A percentile compares a stretch with the other conserved stretches of the same genome.
phyloP scores from a whole-genome alignment of 805 yeast species.

The Candida multigemmis region DNA sequence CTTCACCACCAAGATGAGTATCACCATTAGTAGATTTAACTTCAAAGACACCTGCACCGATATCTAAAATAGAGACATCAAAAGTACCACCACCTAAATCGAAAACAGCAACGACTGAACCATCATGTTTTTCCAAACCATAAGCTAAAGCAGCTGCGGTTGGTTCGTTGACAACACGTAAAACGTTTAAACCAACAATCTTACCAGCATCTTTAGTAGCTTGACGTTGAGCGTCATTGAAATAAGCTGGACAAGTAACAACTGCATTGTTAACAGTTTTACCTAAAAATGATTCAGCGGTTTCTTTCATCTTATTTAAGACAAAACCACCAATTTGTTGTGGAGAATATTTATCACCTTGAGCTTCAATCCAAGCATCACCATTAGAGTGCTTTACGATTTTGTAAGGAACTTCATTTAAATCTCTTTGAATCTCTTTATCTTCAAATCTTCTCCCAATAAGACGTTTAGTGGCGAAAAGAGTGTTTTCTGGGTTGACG shows the following conservation, averaged over 20 bases:
- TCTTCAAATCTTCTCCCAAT: constrained; percentile 92
- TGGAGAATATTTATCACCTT: constrained; percentile 84
- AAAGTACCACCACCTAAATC: constrained; percentile 99
- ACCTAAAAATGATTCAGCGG: constrained; percentile 89
- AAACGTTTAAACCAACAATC: constrained; percentile 86
- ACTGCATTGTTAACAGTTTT: constrained; percentile 84
- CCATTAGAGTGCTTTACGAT: constrained; percentile 87
- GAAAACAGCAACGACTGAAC: constrained; percentile 87
- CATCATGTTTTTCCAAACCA: constrained; percentile 77
- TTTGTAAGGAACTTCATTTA: constrained; percentile 81
- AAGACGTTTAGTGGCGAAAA: constrained; percentile 90
- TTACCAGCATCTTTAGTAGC: constrained; percentile 97
- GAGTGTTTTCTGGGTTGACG: constrained; percentile 87
- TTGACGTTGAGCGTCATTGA: constrained; percentile 87
- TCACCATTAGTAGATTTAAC: constrained; percentile 97
- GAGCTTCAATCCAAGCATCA: constrained; percentile 93
- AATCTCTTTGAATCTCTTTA: constrained; percentile 83
- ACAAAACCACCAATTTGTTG: constrained; percentile 92
- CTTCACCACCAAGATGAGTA: constrained; percentile 91
- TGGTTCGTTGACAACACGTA: constrained; percentile 86
- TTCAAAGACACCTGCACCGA: constrained; percentile 96
- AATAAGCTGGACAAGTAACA: constrained; percentile 85
- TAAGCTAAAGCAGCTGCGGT: constrained; percentile 93
- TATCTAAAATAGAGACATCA: constrained; percentile 93
- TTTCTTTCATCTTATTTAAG: constrained; percentile 95